A percentile compares a stretch with the other conserved stretches of the same genome.
Evolutionary conservation across 306 rosid species (phyloP).

Genomic region (Geum urbanum): DNA sequence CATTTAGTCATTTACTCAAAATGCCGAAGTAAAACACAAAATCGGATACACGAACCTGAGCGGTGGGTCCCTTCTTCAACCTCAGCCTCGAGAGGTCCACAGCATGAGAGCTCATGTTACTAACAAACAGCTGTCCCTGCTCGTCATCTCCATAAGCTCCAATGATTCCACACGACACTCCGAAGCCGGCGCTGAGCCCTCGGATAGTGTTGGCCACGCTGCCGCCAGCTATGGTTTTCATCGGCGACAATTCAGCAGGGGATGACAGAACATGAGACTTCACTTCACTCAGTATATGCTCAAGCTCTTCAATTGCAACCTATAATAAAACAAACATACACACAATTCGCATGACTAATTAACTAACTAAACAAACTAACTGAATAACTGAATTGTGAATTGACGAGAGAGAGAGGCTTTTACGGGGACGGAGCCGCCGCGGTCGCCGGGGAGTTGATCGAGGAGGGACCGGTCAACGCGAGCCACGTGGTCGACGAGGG

Average conservation of each 20-base stretch:
- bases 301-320: slow-evolving; percentile 74
- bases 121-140: slow-evolving; percentile 70
- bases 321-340: slow-evolving; percentile 4
- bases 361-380: no score
- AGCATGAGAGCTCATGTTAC: slow-evolving; percentile 63
- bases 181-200: slow-evolving; percentile 70
- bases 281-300: slow-evolving; percentile 50
- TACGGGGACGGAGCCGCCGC: slow-evolving; percentile 91
- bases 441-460: slow-evolving; percentile 71
- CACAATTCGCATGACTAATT: no score
- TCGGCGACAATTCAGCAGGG: slow-evolving; percentile 25
- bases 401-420: no score
- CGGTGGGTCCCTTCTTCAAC: slow-evolving; percentile 71
- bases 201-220: slow-evolving; percentile 90
- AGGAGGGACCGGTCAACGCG: slow-evolving; percentile 58
- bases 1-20: not conserved
- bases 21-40: not conserved
- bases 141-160: slow-evolving; percentile 86
- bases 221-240: slow-evolving; percentile 84
- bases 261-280: slow-evolving; percentile 35
- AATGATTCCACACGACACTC: slow-evolving; percentile 67
- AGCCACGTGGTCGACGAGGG: slow-evolving; percentile 75
- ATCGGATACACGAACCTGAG: slow-evolving; percentile 52
- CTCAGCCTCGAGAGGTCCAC: slow-evolving; percentile 72
- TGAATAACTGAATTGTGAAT: no score